A percentile compares a stretch with the other conserved stretches of the same genome.
These are phyloP conservation scores for Iberis pinnata DNA, from an alignment of 345 rosid genomes.

Conservation along the genomic window DNA sequence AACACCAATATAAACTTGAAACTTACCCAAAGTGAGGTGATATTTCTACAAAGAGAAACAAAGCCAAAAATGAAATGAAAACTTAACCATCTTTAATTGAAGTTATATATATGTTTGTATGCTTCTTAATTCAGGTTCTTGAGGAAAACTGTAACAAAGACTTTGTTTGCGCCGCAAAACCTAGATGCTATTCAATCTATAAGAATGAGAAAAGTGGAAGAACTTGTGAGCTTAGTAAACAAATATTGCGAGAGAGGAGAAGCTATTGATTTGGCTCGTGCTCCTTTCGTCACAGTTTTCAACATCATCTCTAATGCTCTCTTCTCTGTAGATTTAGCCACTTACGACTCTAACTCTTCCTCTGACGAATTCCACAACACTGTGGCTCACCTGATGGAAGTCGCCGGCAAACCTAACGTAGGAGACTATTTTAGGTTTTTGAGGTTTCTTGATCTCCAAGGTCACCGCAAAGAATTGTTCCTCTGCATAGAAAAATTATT, in stretches of 20 bases:
- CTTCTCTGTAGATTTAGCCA: constrained; percentile 38
- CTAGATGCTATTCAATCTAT: constrained; percentile 6
- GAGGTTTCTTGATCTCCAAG: constrained; percentile 40
- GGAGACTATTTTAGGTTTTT: constrained; percentile 39
- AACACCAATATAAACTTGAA: too few relatives aligned
- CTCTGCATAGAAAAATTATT: constrained; percentile 17
- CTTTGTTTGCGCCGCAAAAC: constrained; percentile 11
- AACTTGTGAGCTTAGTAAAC: constrained; percentile 24
- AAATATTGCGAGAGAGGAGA: constrained; percentile 18
- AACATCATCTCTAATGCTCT: constrained; percentile 41
- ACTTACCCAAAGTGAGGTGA: too few relatives aligned
- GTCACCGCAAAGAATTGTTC: constrained; percentile 19
- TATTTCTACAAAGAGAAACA: too few relatives aligned
- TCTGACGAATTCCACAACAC: constrained; percentile 30
- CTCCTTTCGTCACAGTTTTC: constrained; percentile 33
- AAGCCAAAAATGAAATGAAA: too few relatives aligned
- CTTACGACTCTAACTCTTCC: constrained; percentile 17
- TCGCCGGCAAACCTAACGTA: constrained; percentile 38
- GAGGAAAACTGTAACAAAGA: constrained; percentile 6
- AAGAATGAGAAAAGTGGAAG: constrained; percentile 26
- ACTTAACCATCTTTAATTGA: too few relatives aligned
- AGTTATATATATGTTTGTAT: too few relatives aligned
- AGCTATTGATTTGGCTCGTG: constrained; percentile 38
- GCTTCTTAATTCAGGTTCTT: constrained; percentile 16
- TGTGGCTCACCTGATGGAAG: constrained; percentile 28